Evolutionary conservation across 192 early-diverging fungal genomes (phyloP), one percentile per base, ranked within the genome.

Genomic region (Blastocladiella britannica): DNA sequence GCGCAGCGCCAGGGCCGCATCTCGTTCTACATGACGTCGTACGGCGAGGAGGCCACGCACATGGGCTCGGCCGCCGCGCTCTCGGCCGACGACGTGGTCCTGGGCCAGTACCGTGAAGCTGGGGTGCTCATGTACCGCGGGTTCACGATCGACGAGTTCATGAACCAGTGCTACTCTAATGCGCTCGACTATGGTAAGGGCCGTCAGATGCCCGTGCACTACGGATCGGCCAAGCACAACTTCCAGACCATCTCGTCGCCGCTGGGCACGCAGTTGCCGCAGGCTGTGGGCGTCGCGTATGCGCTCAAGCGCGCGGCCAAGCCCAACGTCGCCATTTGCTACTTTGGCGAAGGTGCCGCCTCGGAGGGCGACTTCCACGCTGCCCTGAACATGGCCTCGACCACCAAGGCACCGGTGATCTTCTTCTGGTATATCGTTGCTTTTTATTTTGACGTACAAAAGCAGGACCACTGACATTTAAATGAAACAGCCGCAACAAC

Each of bases 181-280:
- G 84, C 77, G 28, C 59, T 66, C 37, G 94, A 95, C 69, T 63
- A 73, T 57, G 89, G 91, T 29, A 94, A 95, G 67, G 94, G 94
- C 43, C 81, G 94, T 22, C 94, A 98, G 68, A 98, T 98, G 94
- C 94, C 94, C 26, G 82, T 98, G 29, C 94, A 98, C 68, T 98
- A 94, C 64, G 90, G 89, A 5, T 80, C 80, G 28, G 80, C 78
- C 59, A 80, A 79, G 47, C 72, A 82, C 29, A 81, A 89, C 58
- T 93, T 97, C 67, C 91, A 94, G 70, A 93, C 91, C 6, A 97
- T 97, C 53, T 94, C 91, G 20, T 94, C 91, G 8, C 90, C 93
- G 25, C 70, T 98, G 55, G 92, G 84, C 28, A 94, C 94, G 9
- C 94, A 98, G 69, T 78, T 98, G 55, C 94, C 94, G n/a, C 94